Conservation (phyloP, 1,139 yeast species). For the Tardiomyces depauwii region DNA sequence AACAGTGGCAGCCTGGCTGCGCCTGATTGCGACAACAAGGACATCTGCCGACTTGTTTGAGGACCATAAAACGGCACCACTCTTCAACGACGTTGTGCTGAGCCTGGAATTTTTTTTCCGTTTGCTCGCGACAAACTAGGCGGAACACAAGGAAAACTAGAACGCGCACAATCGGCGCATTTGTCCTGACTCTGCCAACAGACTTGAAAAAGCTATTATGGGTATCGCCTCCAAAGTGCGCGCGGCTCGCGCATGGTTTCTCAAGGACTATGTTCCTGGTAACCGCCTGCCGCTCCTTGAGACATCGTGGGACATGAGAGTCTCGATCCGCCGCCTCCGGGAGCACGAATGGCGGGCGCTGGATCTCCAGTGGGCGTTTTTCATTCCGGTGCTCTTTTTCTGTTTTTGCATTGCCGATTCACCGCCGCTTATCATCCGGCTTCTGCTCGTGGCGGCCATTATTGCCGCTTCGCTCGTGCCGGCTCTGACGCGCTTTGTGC, state of each 20-base stretch:
- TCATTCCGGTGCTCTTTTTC: conserved; percentile 29
- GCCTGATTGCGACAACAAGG: no score
- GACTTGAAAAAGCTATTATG: no score
- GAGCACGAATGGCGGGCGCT: conserved; percentile 33
- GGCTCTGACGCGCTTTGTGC: conserved; percentile 77
- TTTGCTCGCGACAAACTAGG: no score
- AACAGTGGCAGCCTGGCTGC: no score
- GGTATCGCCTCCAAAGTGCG: conserved; percentile 14
- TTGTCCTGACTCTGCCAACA: no score
- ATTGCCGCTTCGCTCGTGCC: conserved; percentile 33
- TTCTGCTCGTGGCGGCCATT: conserved; percentile 27
- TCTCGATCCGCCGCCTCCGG: conserved; percentile 38
- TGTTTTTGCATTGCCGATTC: conserved; percentile 44
- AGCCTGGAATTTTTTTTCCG: no score
- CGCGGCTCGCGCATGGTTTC: conserved; percentile 16
- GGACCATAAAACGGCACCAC: no score
- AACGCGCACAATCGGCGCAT: no score
- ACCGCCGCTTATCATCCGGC: conserved; percentile 38
- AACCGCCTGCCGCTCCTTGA: conserved; percentile 46
- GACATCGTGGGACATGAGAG: conserved; percentile 45
- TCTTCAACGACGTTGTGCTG: no score
- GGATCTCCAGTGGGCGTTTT: conserved; percentile 32
- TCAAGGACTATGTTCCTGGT: conserved; percentile 46
- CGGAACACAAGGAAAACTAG: no score
- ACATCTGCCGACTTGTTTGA: no score